These are phyloP conservation scores for Omphalotus guepiniiformis DNA, from an alignment of 768 basidiomycete genomes.

Conservation along the genomic window DNA sequence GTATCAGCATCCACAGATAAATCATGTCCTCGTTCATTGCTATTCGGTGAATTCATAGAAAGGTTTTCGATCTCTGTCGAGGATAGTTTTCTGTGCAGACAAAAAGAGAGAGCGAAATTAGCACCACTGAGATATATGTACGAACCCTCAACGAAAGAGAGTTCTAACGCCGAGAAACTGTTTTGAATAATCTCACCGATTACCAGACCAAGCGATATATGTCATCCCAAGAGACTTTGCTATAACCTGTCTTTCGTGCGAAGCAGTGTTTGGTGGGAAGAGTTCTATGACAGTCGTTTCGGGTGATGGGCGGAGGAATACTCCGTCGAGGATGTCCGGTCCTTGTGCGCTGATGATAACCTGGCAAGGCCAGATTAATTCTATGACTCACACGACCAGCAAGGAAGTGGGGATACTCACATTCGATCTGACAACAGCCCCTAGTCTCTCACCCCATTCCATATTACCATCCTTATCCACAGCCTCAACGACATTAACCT, in stretches of 20 bases:
- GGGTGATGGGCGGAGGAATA: constrained; percentile 63
- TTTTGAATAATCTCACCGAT: constrained; percentile 13
- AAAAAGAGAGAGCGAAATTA: background rate
- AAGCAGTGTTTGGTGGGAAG: constrained; percentile 64
- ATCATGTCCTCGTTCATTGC: constrained; percentile 16
- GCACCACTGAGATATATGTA: background rate
- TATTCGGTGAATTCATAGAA: constrained; percentile 22
- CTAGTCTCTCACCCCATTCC: constrained; percentile 60
- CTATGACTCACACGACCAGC: too few relatives aligned
- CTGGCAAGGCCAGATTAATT: too few relatives aligned
- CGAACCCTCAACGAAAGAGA: constrained; percentile 12
- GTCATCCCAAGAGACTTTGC: constrained; percentile 47
- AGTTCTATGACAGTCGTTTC: constrained; percentile 72
- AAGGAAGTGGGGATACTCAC: constrained; percentile 34
- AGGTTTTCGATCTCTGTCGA: constrained; percentile 27
- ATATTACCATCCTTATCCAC: constrained; percentile 16
- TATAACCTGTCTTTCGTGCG: constrained; percentile 57
- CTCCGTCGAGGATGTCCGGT: constrained; percentile 57
- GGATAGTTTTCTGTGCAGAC: constrained; percentile 30
- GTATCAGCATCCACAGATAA: constrained; percentile 37
- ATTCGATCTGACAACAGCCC: constrained; percentile 62
- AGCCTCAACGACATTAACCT: constrained; percentile 40
- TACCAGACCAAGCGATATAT: constrained; percentile 58
- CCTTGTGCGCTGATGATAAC: constrained; percentile 60
- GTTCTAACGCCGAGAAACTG: background rate